Conservation (phyloP, 176 grass and related monocot species). For the Rhynchospora breviuscula region DNA sequence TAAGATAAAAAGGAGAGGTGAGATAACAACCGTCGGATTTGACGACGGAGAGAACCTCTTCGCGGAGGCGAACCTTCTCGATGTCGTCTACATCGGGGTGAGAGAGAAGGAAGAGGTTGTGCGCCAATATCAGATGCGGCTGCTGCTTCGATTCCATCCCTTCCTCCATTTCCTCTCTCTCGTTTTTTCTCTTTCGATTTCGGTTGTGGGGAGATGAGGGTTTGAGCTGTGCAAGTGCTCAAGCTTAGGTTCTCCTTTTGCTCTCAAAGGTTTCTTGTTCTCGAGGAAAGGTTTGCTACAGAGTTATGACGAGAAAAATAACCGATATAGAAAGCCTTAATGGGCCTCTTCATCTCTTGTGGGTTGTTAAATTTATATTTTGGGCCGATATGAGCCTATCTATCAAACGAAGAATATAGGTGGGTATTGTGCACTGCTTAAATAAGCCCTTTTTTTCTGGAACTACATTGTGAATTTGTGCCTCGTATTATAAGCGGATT, state of each 20-base stretch:
- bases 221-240: background rate
- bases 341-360: background rate
- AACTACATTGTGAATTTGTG: too few species aligned
- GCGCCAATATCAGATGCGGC: slow-evolving; percentile 63
- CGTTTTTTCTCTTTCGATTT: background rate
- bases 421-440: background rate
- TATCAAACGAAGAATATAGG: too few species aligned
- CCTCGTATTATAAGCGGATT: too few species aligned
- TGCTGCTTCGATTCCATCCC: slow-evolving; percentile 60
- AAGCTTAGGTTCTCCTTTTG: background rate
- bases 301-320: background rate
- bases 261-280: slow-evolving; percentile 21
- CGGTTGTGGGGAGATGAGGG: background rate
- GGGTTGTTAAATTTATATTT: background rate
- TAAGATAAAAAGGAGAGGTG: background rate
- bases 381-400: background rate
- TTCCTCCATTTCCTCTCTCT: slow-evolving; percentile 36
- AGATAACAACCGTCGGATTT: slow-evolving; percentile 73
- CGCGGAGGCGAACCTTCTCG: slow-evolving; percentile 81
- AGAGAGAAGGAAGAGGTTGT: slow-evolving; percentile 88
- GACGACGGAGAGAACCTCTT: slow-evolving; percentile 68
- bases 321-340: background rate
- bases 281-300: background rate
- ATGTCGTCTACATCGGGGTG: slow-evolving; percentile 77
- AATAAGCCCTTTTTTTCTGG: too few species aligned